Conservation (phyloP, 495 filamentous ascomycete genomes). For the Neurospora tetraspora region DNA sequence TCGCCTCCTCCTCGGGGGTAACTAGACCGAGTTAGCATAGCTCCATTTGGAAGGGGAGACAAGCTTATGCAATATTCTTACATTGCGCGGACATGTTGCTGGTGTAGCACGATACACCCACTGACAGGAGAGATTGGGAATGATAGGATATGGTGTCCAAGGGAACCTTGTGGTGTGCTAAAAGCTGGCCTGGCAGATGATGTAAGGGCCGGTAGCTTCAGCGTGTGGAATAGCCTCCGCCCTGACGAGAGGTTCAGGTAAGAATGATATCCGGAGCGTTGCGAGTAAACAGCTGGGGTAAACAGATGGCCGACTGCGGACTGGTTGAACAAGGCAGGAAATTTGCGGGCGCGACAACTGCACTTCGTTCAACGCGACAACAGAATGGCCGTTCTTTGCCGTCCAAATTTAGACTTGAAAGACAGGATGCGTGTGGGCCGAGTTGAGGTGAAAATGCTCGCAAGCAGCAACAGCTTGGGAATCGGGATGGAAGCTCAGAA, state of each 20-base stretch:
- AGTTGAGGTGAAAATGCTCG: background rate
- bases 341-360: background rate
- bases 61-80: slow-evolving; percentile 6
- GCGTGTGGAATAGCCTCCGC: background rate
- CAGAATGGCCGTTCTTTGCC: background rate
- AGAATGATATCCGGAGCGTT: background rate
- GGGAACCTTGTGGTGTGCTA: background rate
- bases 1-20: slow-evolving; percentile 50
- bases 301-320: background rate
- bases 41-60: background rate
- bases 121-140: slow-evolving; percentile 1
- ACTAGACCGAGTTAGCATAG: slow-evolving; percentile 37
- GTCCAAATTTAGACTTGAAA: background rate
- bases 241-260: background rate
- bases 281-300: background rate
- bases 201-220: background rate
- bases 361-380: background rate
- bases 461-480: background rate
- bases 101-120: too few relatives aligned
- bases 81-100: slow-evolving; percentile 23
- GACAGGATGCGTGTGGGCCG: background rate
- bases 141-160: background rate
- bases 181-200: background rate
- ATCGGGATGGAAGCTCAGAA: background rate
- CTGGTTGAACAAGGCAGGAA: background rate